phyloP scores from a whole-genome alignment of 305 asterid species.

The Fraxinus sp. region DNA sequence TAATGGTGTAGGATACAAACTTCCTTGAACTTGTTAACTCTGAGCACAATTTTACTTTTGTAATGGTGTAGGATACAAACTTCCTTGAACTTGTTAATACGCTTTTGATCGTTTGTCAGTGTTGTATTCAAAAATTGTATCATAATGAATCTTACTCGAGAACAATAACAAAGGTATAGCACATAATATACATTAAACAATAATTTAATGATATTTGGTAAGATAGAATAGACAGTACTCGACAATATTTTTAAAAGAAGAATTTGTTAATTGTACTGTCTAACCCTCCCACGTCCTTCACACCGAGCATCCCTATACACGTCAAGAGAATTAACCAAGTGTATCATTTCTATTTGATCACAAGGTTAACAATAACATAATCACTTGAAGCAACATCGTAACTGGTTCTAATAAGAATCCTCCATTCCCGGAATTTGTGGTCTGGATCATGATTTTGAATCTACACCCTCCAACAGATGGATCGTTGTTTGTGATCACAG shows the following conservation, averaged over 20 bases:
- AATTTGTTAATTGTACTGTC: not conserved
- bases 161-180: not conserved
- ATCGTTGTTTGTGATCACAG: conserved; percentile 51
- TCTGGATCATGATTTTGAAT: conserved; percentile 62
- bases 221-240: not conserved
- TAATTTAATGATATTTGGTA: not conserved
- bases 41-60: too few relatives aligned
- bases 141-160: not conserved
- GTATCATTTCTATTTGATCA: not conserved
- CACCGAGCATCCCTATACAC: not conserved
- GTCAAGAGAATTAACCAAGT: not conserved
- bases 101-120: not conserved
- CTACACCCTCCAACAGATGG: conserved; percentile 72
- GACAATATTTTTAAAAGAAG: not conserved
- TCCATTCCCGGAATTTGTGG: conserved; percentile 26
- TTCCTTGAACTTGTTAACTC: not conserved
- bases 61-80: not conserved
- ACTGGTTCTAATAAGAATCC: conserved; percentile 31
- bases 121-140: not conserved
- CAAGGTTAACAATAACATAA: conserved; percentile 33
- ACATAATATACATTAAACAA: not conserved
- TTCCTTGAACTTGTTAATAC: not conserved
- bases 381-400: conserved; percentile 31
- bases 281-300: not conserved
- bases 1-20: not conserved